Percentiles rank a stretch among this genome's conserved stretches.
These are phyloP conservation scores for Reutealis trisperma DNA, from an alignment of 345 rosid genomes.

Conservation along the genomic window DNA sequence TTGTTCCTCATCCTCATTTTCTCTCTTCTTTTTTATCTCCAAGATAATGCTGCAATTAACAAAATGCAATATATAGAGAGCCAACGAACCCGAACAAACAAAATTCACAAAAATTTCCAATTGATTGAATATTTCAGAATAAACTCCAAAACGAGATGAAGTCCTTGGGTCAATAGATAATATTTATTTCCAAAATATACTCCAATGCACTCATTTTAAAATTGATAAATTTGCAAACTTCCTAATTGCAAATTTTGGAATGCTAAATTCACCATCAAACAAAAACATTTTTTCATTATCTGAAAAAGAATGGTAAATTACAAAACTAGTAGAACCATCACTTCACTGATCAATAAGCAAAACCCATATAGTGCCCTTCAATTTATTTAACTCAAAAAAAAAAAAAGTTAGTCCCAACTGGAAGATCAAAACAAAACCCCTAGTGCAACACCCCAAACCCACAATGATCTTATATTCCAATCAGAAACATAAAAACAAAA, in stretches of 20 bases:
- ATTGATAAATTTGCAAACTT: neutral
- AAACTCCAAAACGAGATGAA: neutral
- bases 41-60: conserved; percentile 59
- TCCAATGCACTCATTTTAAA: conserved; percentile 14
- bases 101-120: conserved; percentile 16
- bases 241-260: neutral
- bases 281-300: neutral
- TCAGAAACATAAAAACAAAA: conserved; percentile 4
- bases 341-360: neutral
- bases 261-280: neutral
- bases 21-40: conserved; percentile 53
- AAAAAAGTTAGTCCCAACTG: conserved; percentile 9
- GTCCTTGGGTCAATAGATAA: too few relatives aligned
- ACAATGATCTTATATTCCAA: neutral
- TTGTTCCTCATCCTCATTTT: conserved; percentile 77
- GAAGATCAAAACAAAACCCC: conserved; percentile 27
- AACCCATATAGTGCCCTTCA: neutral
- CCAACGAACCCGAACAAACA: conserved; percentile 36
- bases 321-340: neutral
- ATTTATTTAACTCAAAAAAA: neutral
- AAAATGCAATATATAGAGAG: conserved; percentile 52
- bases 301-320: neutral
- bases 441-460: neutral
- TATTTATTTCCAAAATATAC: neutral
- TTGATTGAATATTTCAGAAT: neutral